Conservation (phyloP, 768 basidiomycete genomes). For the Guyanaporus albipodus region DNA sequence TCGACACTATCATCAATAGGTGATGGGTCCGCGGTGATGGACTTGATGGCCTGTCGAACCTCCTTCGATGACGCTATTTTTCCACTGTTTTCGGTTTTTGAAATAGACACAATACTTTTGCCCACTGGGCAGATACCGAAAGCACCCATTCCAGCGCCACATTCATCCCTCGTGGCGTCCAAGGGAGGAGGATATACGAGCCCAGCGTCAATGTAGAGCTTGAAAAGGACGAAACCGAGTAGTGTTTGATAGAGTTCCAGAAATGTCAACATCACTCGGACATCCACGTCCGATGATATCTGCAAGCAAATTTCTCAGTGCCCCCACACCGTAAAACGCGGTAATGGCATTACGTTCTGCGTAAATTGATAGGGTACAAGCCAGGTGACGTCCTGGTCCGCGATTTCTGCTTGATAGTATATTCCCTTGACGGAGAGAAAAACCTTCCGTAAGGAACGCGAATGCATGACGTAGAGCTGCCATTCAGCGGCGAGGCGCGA, state of each 20-base stretch:
- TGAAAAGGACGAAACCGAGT: conserved; percentile 94
- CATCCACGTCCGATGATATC: conserved; percentile 94
- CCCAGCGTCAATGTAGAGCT: conserved; percentile 93
- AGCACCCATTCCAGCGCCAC: conserved; percentile 84
- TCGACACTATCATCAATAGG: conserved; percentile 36
- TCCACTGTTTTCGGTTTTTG: conserved; percentile 10
- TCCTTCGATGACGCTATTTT: conserved; percentile 53
- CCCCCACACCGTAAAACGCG: background rate
- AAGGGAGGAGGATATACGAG: conserved; percentile 94
- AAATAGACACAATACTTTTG: conserved; percentile 17
- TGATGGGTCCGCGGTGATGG: conserved; percentile 30
- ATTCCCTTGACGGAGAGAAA: conserved; percentile 98
- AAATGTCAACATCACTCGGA: conserved; percentile 97
- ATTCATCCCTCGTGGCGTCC: conserved; percentile 78
- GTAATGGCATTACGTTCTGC: conserved; percentile 62
- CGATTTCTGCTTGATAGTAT: conserved; percentile 94
- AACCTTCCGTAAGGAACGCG: conserved; percentile 76
- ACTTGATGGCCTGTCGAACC: conserved; percentile 47
- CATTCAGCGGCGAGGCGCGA: conserved; percentile 88
- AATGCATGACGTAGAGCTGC: conserved; percentile 94
- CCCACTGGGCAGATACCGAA: conserved; percentile 65
- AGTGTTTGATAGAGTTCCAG: conserved; percentile 96
- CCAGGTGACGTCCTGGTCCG: conserved; percentile 93
- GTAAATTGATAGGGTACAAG: conserved; percentile 97
- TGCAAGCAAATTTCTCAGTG: conserved; percentile 31